phyloP scores from a whole-genome alignment of 2,329 filamentous ascomycete genomes.

The Fusarium nodosum region DNA sequence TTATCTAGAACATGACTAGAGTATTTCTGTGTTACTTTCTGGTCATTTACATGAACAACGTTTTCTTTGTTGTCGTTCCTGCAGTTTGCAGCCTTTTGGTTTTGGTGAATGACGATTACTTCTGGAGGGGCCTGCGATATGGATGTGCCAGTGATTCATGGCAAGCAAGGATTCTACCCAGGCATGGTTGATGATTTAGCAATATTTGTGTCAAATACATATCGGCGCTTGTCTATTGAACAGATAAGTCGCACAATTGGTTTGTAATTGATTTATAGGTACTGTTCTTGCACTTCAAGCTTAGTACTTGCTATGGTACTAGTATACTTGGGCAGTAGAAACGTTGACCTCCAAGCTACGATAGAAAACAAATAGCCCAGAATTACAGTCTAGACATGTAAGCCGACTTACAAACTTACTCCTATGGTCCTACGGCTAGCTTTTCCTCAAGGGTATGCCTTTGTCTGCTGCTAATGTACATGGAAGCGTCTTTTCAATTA shows the following conservation, averaged over 20 bases:
- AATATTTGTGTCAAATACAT: not conserved
- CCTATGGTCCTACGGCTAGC: not conserved
- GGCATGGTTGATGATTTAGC: not conserved
- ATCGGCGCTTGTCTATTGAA: not conserved
- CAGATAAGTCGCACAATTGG: not conserved
- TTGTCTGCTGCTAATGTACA: not conserved
- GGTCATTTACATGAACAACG: not conserved
- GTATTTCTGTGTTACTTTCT: not conserved
- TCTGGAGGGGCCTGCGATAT: not conserved
- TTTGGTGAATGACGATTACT: not conserved
- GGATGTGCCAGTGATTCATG: not conserved
- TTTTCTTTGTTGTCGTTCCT: not conserved
- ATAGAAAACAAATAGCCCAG: not conserved
- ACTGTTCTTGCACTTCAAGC: not conserved
- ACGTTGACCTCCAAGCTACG: not conserved
- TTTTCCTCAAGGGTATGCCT: not conserved
- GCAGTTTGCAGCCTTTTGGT: not conserved
- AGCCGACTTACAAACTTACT: not conserved
- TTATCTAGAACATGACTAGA: not conserved
- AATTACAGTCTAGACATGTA: not conserved
- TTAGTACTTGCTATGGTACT: not conserved
- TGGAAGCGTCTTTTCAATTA: too few relatives aligned
- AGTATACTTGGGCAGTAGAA: not conserved
- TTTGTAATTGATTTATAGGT: not conserved
- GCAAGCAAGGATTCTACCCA: not conserved